phyloP scores from a whole-genome alignment of 371 early-diverging fungal genomes.

The Mucor irregularis region DNA sequence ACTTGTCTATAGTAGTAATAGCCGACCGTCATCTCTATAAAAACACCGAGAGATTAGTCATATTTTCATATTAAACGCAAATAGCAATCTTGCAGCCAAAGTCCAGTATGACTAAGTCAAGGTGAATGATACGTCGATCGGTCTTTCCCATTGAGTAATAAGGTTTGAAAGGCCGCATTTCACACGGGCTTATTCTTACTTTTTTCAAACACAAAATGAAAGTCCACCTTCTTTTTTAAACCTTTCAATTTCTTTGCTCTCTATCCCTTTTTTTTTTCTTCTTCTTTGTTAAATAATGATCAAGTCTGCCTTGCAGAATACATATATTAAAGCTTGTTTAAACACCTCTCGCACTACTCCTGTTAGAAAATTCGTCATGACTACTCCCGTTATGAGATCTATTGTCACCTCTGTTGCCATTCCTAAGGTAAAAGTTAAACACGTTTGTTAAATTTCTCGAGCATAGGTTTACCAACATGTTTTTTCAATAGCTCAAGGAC shows the following conservation, averaged over 20 bases:
- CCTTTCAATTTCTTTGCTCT: background rate
- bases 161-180: slow-evolving; percentile 10
- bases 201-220: background rate
- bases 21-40: no score
- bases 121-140: no score
- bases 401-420: slow-evolving; percentile 26
- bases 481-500: slow-evolving; percentile 51
- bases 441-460: no score
- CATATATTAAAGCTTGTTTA: slow-evolving; percentile 37
- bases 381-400: slow-evolving; percentile 2
- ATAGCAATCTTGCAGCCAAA: no score
- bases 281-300: slow-evolving; percentile 15
- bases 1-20: no score
- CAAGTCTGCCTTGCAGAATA: slow-evolving; percentile 27
- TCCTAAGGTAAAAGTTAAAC: slow-evolving; percentile 36
- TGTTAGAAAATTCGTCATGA: slow-evolving; percentile 16
- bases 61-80: no score
- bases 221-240: background rate
- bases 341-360: slow-evolving; percentile 18
- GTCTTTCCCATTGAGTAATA: slow-evolving; percentile 8
- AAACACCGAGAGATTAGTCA: no score
- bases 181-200: slow-evolving; percentile 3
- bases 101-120: no score
- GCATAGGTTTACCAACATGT: background rate
- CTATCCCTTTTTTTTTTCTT: slow-evolving; percentile 4